phyloP scores from a whole-genome alignment of 768 basidiomycete species.

The Naganishia kalamii region DNA sequence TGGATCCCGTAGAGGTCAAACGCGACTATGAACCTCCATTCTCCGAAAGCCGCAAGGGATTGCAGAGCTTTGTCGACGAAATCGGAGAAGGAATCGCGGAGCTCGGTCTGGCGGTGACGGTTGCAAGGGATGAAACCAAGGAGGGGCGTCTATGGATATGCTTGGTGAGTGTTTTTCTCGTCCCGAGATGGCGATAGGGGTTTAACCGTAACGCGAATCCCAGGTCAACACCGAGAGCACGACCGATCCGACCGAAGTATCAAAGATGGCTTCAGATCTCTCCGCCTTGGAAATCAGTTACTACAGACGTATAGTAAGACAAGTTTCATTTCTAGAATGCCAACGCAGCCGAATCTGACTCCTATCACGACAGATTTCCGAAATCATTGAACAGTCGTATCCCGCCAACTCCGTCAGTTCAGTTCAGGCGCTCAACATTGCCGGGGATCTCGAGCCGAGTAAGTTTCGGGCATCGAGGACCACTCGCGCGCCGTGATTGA shows the following conservation, averaged over 20 bases:
- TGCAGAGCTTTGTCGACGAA: conserved; percentile 2
- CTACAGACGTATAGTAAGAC: conserved; percentile 35
- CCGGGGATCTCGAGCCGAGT: conserved; percentile 13
- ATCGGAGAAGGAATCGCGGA: conserved; percentile 30
- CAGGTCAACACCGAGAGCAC: conserved; percentile 37
- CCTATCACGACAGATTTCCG: conserved; percentile 20
- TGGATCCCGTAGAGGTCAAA: conserved; percentile 28
- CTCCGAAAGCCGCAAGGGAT: conserved; percentile 1
- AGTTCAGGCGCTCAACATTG: conserved; percentile 29
- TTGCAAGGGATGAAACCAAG: conserved; percentile 3
- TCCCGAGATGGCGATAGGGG: not conserved
- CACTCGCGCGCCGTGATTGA: not conserved
- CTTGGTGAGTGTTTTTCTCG: conserved; percentile 29
- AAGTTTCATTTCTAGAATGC: not conserved
- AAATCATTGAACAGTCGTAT: conserved; percentile 37
- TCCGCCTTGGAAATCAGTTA: conserved; percentile 36
- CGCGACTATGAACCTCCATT: conserved; percentile 2
- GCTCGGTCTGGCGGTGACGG: conserved; percentile 30
- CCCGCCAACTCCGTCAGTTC: conserved; percentile 41
- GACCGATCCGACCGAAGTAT: conserved; percentile 23
- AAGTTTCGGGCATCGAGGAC: not conserved
- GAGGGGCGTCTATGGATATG: conserved; percentile 31
- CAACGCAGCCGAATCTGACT: not conserved
- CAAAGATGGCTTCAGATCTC: conserved; percentile 32
- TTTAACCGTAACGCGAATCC: not conserved